These are phyloP conservation scores for Solanum paucissectum DNA, from an alignment of 257 asterid genomes.

Conservation along the genomic window DNA sequence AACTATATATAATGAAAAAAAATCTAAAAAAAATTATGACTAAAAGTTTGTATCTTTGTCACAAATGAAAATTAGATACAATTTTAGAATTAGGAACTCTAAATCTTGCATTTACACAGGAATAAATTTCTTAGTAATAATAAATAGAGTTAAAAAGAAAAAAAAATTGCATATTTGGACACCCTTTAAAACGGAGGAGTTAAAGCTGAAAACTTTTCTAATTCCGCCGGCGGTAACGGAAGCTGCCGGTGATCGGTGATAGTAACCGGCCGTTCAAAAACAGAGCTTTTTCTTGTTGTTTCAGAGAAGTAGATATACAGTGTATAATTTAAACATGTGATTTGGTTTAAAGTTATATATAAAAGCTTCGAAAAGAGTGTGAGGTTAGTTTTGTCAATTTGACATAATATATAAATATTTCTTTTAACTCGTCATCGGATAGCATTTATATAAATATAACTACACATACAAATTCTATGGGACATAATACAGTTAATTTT, in stretches of 20 bases:
- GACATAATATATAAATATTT: too few species aligned
- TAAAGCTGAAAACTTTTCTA: neutral
- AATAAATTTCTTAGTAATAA: neutral
- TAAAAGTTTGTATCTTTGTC: neutral
- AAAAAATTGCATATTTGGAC: neutral
- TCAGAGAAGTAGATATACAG: neutral
- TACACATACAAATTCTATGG: too few species aligned
- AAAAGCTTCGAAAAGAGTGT: neutral
- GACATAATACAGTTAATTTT: too few species aligned
- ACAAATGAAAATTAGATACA: neutral
- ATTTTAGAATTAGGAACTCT: neutral
- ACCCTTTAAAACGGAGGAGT: neutral
- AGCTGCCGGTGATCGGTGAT: neutral
- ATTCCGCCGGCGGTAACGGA: neutral
- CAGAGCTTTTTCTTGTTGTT: neutral
- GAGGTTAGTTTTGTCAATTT: neutral
- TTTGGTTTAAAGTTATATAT: neutral
- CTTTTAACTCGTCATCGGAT: neutral
- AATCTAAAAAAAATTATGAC: neutral
- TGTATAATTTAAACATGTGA: neutral
- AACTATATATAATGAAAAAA: neutral
- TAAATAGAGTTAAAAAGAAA: neutral
- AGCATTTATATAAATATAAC: too few species aligned
- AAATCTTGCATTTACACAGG: neutral
- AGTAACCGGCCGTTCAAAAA: neutral